These are phyloP conservation scores for Mycotypha africana DNA, from an alignment of 371 early-diverging fungal genomes.

Conservation along the genomic window DNA sequence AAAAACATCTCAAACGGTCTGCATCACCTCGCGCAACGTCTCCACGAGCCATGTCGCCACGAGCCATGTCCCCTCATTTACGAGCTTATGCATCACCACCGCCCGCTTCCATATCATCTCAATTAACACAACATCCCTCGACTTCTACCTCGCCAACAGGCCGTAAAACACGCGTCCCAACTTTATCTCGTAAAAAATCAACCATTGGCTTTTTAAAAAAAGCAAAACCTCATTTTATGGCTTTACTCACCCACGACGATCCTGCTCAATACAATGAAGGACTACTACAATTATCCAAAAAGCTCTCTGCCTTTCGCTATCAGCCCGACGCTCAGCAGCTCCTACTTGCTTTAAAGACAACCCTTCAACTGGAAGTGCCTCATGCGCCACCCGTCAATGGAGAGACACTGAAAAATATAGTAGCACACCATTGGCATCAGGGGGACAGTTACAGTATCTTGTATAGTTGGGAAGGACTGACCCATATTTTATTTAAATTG, in stretches of 20 bases:
- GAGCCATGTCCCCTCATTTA: conserved; percentile 90
- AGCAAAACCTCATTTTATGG: conserved; percentile 29
- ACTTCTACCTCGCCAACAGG: conserved; percentile 11
- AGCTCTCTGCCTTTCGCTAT: no score
- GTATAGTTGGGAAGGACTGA: conserved; percentile 29
- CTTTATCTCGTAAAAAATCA: conserved; percentile 30
- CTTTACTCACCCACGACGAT: conserved; percentile 30
- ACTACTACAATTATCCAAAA: conserved; percentile 21
- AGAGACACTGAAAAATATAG: conserved; percentile 15
- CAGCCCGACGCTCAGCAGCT: no score
- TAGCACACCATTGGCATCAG: conserved; percentile 18
- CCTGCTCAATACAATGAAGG: conserved; percentile 21
- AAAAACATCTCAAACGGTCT: conserved; percentile 5
- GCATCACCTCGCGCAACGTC: conserved; percentile 68
- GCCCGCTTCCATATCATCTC: conserved; percentile 18
- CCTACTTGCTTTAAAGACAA: no score
- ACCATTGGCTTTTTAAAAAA: conserved; percentile 21
- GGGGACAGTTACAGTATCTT: conserved; percentile 31
- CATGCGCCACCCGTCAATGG: conserved; percentile 23
- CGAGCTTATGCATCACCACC: conserved; percentile 28
- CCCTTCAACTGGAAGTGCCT: conserved; percentile 27
- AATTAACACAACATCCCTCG: conserved; percentile 15
- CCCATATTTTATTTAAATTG: conserved; percentile 27
- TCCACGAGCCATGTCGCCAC: conserved; percentile 80
- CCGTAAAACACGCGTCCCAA: conserved; percentile 35